Evolutionary conservation across 768 basidiomycete species (phyloP).

Genomic region (Tulasnella sp.): DNA sequence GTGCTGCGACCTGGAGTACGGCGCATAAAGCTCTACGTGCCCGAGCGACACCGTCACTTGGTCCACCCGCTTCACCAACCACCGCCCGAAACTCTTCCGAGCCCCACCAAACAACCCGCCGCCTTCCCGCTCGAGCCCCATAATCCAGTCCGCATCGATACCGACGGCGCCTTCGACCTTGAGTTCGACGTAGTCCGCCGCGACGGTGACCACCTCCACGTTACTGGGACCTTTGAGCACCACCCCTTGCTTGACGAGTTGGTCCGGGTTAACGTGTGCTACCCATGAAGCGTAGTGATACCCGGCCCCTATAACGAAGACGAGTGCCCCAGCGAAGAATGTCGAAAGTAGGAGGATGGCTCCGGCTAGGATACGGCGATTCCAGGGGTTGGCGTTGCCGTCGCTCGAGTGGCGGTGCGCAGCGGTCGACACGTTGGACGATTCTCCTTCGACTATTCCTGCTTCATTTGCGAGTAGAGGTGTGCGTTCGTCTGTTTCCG

Average conservation of each 20-base stretch:
- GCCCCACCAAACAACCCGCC: slow-evolving; percentile 11
- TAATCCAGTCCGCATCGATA: slow-evolving; percentile 36
- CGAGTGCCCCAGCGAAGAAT: slow-evolving; percentile 6
- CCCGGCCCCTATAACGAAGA: slow-evolving; percentile 24
- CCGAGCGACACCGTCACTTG: slow-evolving; percentile 23
- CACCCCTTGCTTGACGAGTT: slow-evolving; percentile 21
- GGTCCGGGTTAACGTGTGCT: slow-evolving; percentile 14
- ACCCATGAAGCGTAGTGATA: slow-evolving; percentile 31
- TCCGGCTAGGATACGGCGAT: slow-evolving; percentile 11
- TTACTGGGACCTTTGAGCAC: slow-evolving; percentile 32
- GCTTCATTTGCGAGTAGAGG: slow-evolving; percentile 27
- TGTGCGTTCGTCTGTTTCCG: slow-evolving; percentile 27
- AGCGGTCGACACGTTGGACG: neutral
- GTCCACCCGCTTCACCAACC: slow-evolving; percentile 25
- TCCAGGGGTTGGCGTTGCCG: slow-evolving; percentile 8
- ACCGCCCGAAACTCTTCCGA: slow-evolving; percentile 31
- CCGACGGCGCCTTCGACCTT: slow-evolving; percentile 30
- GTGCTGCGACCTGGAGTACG: slow-evolving; percentile 31
- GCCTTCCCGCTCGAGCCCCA: slow-evolving; percentile 31
- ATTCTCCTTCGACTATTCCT: neutral
- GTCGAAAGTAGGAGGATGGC: neutral
- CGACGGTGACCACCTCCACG: slow-evolving; percentile 26
- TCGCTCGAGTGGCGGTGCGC: neutral
- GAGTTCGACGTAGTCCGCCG: slow-evolving; percentile 5
- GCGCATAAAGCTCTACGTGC: slow-evolving; percentile 16